Base-by-base conservation (phyloP, 2,329 filamentous ascomycete species). In the Tricladium varicosporioides region DNA sequence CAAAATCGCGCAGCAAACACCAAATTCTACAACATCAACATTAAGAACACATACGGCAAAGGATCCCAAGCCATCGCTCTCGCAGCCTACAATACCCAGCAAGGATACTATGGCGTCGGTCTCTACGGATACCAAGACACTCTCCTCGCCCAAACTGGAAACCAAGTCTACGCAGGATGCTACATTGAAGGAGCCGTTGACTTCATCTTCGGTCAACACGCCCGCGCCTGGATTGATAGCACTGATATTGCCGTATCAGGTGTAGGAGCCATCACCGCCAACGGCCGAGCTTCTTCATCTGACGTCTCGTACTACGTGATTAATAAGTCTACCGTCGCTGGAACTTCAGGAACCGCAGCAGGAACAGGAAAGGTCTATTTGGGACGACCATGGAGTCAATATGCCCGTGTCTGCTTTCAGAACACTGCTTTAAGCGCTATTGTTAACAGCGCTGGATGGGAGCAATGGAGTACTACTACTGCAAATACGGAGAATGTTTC, bases 1-100 rank as follows among this genome's bases (percentile, higher is more conserved):
- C 65, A 67, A 33, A 69, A 70, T 54, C 44, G 56, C 16, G 63
- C 78, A 4, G 77, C 71, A 3, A 81, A 79, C 75, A 79, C 65
- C 52, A 79, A 78, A 60, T 75, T 84, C 48, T 85, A 85, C 74
- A 85, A 84, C 66, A 75, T 85, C 72, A 83, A 85, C 67, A 72
- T 83, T 2, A 76, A 74, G 50, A 83, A 83, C 57, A 72, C 75
- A n/a, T 72, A 76, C 52, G 80, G 79, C 7, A 52, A 72, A 42
- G 78, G 79, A 18, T 75, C 73, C 3, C 80, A 83, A 62, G 80
- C 78, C 11, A 72, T 84, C 48, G 82, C 82, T 2, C 58, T 85
- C 15, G 78, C 76, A 33, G 80, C 82, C 5, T 74, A 78, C 36
- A 77, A 72, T 27, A 73, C 70, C 54, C 71, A 78, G 51, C 80